Evolutionary conservation across 2,329 filamentous ascomycete species (phyloP), one percentile per base, ranked within the genome.

Genomic region (Microsporum ferrugineum): DNA sequence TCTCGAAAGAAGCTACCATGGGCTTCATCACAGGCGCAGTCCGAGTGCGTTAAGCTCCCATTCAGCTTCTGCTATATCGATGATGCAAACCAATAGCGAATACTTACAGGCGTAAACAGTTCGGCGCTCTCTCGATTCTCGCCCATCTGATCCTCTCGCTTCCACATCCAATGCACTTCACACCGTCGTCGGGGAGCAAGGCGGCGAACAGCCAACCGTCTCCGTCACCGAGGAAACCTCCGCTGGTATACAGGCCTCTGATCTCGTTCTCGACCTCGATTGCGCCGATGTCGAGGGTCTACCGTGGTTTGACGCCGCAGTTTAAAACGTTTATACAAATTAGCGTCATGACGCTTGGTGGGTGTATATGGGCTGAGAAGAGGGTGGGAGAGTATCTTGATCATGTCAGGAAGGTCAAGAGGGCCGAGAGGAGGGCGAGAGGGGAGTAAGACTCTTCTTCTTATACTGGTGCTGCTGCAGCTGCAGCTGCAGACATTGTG

Each of bases 251-350:
- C 65, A 68, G 71, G 33, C 75, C 76, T 1, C 66, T 81, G 4
- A 77, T 79, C 60, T 77, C 75, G 0, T 78, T 82, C 66, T 80
- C 78, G 0, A 71, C 73, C 29, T 78, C 78, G 67, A 71, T 80
- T 59, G 77, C 73, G 17, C 75, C 71, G 14, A 66, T 67, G 5
- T 73, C 73, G 45, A 75, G 70, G 33, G 64, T 79, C 43, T 80
- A 79, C 66, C 76, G 77, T 29, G 73, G 75, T 4, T 66, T 80
- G 62, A 80, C 78, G 12, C 71, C 75, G 51, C 78, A 79, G 63
- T 80, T 78, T 68, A 79, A 79, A 63, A 73, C 78, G 33, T 79
- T 78, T 64, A 65, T 80, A 39, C 77, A 80, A 63, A 72, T 80
- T 34, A 73, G 73, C 3, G 71, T 68, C 38, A 78, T 79, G 76